A percentile compares a stretch with the other conserved stretches of the same genome.
These are phyloP conservation scores for Allantophomopsis cytisporea DNA, from an alignment of 2,329 filamentous ascomycete species.

Conservation along the genomic window DNA sequence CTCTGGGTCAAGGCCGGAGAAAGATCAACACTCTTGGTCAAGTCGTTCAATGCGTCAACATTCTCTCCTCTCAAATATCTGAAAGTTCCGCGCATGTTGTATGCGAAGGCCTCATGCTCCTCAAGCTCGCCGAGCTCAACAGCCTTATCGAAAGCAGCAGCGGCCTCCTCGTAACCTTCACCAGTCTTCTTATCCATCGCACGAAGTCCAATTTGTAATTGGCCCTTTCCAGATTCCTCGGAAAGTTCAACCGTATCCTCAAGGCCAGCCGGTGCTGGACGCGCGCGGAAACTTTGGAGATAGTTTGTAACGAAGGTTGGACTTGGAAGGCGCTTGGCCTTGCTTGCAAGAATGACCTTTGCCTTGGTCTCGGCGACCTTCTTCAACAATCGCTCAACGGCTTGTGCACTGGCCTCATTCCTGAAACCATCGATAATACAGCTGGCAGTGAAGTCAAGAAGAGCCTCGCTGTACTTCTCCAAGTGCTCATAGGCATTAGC, in stretches of 20 bases:
- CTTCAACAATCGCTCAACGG: conserved; percentile 87
- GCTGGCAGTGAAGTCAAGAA: conserved; percentile 95
- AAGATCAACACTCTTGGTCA: conserved; percentile 87
- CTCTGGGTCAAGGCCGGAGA: conserved; percentile 83
- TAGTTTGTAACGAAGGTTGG: conserved; percentile 98
- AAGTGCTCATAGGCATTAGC: conserved; percentile 95
- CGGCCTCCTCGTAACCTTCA: conserved; percentile 83
- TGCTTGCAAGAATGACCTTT: conserved; percentile 70
- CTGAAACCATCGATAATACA: conserved; percentile 98
- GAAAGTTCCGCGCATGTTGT: conserved; percentile 96
- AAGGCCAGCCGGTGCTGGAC: conserved; percentile 65
- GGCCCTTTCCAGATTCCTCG: conserved; percentile 68
- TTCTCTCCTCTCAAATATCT: conserved; percentile 85
- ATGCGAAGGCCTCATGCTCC: conserved; percentile 76
- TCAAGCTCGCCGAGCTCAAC: conserved; percentile 69
- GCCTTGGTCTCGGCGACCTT: conserved; percentile 94
- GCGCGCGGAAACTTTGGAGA: conserved; percentile 90
- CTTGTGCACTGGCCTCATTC: conserved; percentile 76
- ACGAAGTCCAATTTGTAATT: conserved; percentile 71
- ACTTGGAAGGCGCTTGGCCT: conserved; percentile 77
- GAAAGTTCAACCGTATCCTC: conserved; percentile 69
- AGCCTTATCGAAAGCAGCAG: conserved; percentile 75
- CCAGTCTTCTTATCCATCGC: conserved; percentile 76
- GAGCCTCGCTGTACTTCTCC: conserved; percentile 79
- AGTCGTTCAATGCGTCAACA: conserved; percentile 65